Base-by-base conservation (phyloP, 2,329 filamentous ascomycete genomes). In the Emydomyces testavorans region DNA sequence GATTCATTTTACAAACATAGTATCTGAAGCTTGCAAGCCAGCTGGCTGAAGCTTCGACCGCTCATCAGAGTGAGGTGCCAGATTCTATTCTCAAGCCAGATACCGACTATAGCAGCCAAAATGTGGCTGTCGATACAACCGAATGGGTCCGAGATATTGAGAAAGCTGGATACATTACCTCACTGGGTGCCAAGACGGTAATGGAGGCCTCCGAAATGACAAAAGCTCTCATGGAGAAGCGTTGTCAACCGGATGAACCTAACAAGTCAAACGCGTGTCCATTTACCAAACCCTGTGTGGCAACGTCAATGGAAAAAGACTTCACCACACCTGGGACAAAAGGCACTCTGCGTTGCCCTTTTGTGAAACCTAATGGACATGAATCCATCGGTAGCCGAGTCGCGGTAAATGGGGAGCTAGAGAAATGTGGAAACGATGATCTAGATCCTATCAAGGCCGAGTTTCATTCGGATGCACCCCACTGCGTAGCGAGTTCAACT, bases 301-400 rank as follows among this genome's bases (percentile, higher is more conserved):
- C 79, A 46, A 80, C 77, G 42, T 73, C 78, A 31, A 69, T 94
- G 60, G 89, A 94, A 68, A 83, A 84, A 67, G 89, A 95, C 66
- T 95, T 94, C 59, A 95, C 89, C 15, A 48, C 46, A 24, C 83
- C 82, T 61, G 89, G 89, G 52, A 86, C 80, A 59, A 85, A 83
- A 58, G 85, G 88, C 57, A 77, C 77, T 54, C 70, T 95, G 44
- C 78, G 79, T 56, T 95, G 89, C 66, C 89, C 89, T 0, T 94
- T 94, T 65, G 81, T 77, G 26, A 71, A 69, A 51, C 65, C 72
- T 57, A 63, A 60, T 29, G 62, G 71, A 50, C 66, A 72, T 58
- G 46, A 4, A 21, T 35, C 46, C 16, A 35, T n/a, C 5, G 18
- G 36, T 39, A 32, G 46, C 56, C 59, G 57, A 66, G 57, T 61